Conservation (phyloP, 176 grass and related monocot species). For the Zoysia pacifica region DNA sequence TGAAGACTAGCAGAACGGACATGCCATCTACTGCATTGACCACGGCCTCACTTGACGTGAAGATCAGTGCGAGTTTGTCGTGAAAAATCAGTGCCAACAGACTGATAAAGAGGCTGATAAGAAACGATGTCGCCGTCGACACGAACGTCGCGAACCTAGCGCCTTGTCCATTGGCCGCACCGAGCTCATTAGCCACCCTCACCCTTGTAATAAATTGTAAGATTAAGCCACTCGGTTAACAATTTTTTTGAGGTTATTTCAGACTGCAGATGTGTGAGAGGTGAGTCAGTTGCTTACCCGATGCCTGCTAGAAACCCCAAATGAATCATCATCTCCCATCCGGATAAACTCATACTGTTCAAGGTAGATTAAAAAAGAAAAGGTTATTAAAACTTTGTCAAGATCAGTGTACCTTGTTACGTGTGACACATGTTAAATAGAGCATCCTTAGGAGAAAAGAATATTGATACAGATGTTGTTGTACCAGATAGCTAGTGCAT, state of each 20-base stretch:
- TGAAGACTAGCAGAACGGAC: conserved; percentile 36
- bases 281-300: conserved; percentile 47
- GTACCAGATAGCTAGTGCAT: conserved; percentile 70
- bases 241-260: neutral
- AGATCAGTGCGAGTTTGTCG: conserved; percentile 28
- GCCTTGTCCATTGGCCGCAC: conserved; percentile 39
- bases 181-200: conserved; percentile 49
- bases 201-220: conserved; percentile 26
- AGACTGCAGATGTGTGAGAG: neutral
- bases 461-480: neutral
- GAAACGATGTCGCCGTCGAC: conserved; percentile 27
- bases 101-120: conserved; percentile 39
- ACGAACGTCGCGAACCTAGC: conserved; percentile 42
- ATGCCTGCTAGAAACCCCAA: conserved; percentile 68
- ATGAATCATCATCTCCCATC: conserved; percentile 78
- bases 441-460: neutral
- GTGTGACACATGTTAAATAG: neutral
- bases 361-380: neutral
- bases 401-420: neutral
- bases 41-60: conserved; percentile 30
- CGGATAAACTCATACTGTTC: conserved; percentile 43
- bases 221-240: neutral
- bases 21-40: conserved; percentile 33
- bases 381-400: neutral
- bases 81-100: conserved; percentile 26